Base-by-base conservation (phyloP, 768 basidiomycete genomes). In the Leccinellum luteum region DNA sequence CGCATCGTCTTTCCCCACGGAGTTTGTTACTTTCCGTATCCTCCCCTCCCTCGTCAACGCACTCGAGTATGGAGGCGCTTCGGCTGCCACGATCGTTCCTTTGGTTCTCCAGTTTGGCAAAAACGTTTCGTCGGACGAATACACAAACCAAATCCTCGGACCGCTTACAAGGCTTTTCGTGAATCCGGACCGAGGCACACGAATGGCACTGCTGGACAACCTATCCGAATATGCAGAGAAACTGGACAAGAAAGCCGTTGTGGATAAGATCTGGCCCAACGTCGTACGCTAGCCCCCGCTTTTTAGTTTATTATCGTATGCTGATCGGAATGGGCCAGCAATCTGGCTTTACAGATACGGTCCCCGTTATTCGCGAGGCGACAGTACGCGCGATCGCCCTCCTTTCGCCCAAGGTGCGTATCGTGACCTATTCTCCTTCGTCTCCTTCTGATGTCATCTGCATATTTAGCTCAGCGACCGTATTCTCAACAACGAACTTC, bases 261-360 rank as follows among this genome's bases (percentile, higher is more conserved):
- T 81, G 51, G 92, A 96, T 44, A 92, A 91, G 65, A 82, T 99
- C 17, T 99, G 94, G 83, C 95, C 97, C 2, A 84, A 94, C 75
- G 75, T 99, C 43, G 94, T 97, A 53, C n/a, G 68, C 57, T 23
- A 27, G 1, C 10, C 9, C 5, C 49, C 3, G 10, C 12, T 7
- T 17, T 27, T n/a, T 27, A 21, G 14, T 19, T 31, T 15, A 2
- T 6, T 12, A 4, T 17, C 15, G 35, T n/a, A 10, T 41, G 9
- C 23, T 62, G 19, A 63, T 52, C 1, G 21, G 27, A 27, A 28
- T 43, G 32, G 28, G 25, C 34, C 47, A 96, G 94, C 92, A 96
- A 85, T 92, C 92, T 3, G 97, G 97, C 0, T 98, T 98, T 67
- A 82, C 89, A 3, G 97, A 99, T 69, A 95, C 94, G 0, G 92